phyloP scores from a whole-genome alignment of 1,284 basidiomycete genomes.

The Peniophora sp. region DNA sequence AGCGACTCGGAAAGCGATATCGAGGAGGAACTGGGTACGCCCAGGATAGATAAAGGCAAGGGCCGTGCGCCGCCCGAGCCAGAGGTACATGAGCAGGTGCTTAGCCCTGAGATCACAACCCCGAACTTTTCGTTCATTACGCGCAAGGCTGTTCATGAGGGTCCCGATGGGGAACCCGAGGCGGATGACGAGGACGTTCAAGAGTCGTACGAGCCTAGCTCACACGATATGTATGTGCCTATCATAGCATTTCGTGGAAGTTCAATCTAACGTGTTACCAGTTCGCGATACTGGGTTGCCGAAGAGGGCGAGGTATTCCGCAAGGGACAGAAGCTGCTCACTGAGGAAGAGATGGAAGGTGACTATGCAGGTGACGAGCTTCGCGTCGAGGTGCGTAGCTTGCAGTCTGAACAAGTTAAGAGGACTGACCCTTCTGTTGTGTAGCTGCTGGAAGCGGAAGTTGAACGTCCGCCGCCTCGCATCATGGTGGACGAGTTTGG shows the following conservation, averaged over 20 bases:
- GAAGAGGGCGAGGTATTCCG: constrained; percentile 92
- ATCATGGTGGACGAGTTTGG: neutral
- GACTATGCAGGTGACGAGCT: constrained; percentile 81
- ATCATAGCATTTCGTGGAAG: neutral
- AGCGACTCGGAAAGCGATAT: constrained; percentile 16
- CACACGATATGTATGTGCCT: neutral
- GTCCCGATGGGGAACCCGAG: constrained; percentile 44
- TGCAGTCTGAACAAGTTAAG: no score
- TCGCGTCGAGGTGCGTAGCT: constrained; percentile 63
- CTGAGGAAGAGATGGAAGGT: constrained; percentile 79
- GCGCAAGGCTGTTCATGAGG: neutral
- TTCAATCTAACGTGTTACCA: constrained; percentile 16
- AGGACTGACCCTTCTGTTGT: no score
- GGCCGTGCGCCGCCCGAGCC: constrained; percentile 60
- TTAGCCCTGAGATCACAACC: constrained; percentile 54
- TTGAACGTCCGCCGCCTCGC: neutral
- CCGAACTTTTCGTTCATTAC: constrained; percentile 20
- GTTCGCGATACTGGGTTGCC: constrained; percentile 73
- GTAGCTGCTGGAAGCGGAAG: constrained; percentile 1
- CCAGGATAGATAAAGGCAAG: constrained; percentile 70
- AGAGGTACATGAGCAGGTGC: constrained; percentile 55
- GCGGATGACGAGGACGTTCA: constrained; percentile 42
- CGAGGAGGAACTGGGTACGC: constrained; percentile 42
- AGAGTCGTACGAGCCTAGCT: neutral
- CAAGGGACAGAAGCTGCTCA: constrained; percentile 74